Conservation (phyloP, 345 rosid species). For the Arabidopsis arenosa region DNA sequence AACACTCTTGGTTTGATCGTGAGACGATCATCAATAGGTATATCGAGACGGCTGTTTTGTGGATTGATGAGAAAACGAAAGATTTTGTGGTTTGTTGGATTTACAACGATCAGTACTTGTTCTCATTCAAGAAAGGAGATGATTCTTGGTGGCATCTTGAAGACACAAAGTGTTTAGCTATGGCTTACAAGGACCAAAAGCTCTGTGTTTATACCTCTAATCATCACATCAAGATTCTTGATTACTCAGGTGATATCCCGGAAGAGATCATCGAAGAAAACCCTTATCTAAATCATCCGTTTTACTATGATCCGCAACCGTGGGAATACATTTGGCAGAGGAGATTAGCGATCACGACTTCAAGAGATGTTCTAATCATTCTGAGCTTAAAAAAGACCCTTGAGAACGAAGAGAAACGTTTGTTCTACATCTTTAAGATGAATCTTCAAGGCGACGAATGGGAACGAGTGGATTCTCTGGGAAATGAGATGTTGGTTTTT, state of each 20-base stretch:
- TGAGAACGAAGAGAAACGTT: not conserved
- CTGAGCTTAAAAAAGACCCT: not conserved
- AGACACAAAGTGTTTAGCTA: not conserved
- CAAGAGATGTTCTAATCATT: slow-evolving; percentile 8
- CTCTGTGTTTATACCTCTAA: not conserved
- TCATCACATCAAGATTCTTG: not conserved
- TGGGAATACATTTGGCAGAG: not conserved
- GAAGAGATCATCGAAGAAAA: not conserved
- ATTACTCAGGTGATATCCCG: not conserved
- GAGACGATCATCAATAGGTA: not conserved
- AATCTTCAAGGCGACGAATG: not conserved
- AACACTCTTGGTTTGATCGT: not conserved
- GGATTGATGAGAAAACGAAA: not conserved
- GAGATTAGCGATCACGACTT: not conserved
- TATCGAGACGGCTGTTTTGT: not conserved
- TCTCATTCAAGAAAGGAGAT: not conserved
- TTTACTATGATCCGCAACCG: not conserved
- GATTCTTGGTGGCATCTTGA: not conserved
- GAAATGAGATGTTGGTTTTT: not conserved
- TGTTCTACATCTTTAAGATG: slow-evolving; percentile 2
- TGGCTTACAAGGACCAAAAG: not conserved
- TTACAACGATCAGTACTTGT: not conserved
- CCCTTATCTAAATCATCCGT: not conserved
- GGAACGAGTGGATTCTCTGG: not conserved
- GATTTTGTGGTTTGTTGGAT: not conserved